Conservation (phyloP, 345 rosid species). For the Pugionium dolabratum region DNA sequence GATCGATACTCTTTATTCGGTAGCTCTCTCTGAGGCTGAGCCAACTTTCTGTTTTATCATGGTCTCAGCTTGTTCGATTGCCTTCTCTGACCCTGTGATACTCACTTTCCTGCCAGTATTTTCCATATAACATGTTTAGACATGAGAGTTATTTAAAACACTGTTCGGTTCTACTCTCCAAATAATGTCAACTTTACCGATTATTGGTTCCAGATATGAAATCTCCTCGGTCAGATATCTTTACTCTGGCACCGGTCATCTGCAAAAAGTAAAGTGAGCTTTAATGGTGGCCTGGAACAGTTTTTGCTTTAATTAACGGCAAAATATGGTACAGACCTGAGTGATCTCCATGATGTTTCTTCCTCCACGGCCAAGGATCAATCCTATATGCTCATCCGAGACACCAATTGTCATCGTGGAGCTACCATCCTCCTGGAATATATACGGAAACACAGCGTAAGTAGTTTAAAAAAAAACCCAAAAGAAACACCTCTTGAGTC, state of each 20-base stretch:
- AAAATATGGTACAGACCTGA: slow-evolving; percentile 55
- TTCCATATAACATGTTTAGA: slow-evolving; percentile 24
- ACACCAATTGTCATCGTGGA: slow-evolving; percentile 80
- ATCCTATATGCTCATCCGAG: slow-evolving; percentile 90
- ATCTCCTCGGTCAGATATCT: slow-evolving; percentile 96
- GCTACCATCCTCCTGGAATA: slow-evolving; percentile 71
- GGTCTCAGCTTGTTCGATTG: slow-evolving; percentile 78
- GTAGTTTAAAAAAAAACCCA: background rate
- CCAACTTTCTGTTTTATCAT: slow-evolving; percentile 96
- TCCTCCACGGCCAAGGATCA: slow-evolving; percentile 98
- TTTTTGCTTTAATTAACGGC: background rate
- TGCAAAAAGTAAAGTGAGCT: slow-evolving; percentile 38
- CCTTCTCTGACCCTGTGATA: slow-evolving; percentile 88
- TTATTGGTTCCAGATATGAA: slow-evolving; percentile 89
- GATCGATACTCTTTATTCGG: slow-evolving; percentile 45
- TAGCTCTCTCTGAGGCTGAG: slow-evolving; percentile 72
- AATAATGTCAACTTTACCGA: slow-evolving; percentile 49
- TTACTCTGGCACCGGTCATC: slow-evolving; percentile 92
- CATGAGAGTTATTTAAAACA: slow-evolving; percentile 17
- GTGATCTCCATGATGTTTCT: slow-evolving; percentile 92
- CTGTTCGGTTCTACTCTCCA: background rate
- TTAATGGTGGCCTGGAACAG: background rate
- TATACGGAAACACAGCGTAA: slow-evolving; percentile 24
- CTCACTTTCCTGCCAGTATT: slow-evolving; percentile 78
- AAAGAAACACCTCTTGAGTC: background rate